Base-by-base conservation (phyloP, 2,329 filamentous ascomycete genomes). In the Phaeoacremonium minimum region DNA sequence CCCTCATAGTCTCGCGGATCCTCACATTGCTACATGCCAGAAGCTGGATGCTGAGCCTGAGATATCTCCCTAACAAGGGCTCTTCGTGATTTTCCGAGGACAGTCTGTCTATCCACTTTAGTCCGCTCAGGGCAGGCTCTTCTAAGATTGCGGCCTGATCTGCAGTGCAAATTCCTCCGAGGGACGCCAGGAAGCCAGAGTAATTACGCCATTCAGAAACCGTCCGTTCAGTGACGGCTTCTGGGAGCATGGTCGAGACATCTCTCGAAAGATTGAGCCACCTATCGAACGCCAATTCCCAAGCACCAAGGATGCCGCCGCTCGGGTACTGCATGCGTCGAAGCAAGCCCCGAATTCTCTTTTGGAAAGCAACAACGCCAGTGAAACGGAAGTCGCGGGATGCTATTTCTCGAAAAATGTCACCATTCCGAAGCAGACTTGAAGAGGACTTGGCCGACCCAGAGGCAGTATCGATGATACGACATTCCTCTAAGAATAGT, bases 341-440 rank as follows among this genome's bases (percentile, higher is more conserved):
- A 15, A 85, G 53, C 19, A 84, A 65, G 11, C 69, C 67, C 30
- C 80, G 71, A 19, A 80, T 68, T 28, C 80, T 69, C 50, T 83
- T 84, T 46, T 85, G 81, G 49, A 85, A 85, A 3, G 80, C 81
- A 9, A 85, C 81, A 7, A 83, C 58, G 2, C 81, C 81, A 7
- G 81, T 85, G 47, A 85, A 81, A 18, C 77, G 69, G 49, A 84
- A 85, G 2, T 70, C 72, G 29, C 71, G 74, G 2, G 79, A 81
- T 2, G 77, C 71, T 35, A 85, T 75, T 43, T 83, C 79, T 16
- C 66, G 60, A 42, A 80, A 84, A 2, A 80, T 61, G 6, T 78
- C 72, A 20, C 68, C 67, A 43, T 85, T 85, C 22, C 76, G 73
- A 31, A 82, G 63, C 12, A 81, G 58, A 1, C 74, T 67, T 14